Evolutionary conservation across 2,329 filamentous ascomycete genomes (phyloP), one percentile per base, ranked within the genome.

Genomic region (Nemania sp.): DNA sequence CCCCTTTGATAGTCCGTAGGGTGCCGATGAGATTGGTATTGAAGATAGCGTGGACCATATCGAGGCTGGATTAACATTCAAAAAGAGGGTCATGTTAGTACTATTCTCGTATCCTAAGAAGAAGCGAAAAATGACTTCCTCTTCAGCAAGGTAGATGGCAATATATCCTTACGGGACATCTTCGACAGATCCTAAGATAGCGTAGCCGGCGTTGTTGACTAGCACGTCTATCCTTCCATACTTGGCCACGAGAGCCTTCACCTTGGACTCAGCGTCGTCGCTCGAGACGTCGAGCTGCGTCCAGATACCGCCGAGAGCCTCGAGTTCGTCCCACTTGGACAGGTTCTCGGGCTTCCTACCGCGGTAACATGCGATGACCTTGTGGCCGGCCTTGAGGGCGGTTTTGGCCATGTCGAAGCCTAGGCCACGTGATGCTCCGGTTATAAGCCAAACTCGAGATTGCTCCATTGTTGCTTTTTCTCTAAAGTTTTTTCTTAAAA

Each of bases 381-480:
- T 71, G 57, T 76, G 74, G 11, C 74, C 75, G 11, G 70, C 72
- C 13, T 70, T 72, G 15, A 74, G 62, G 3, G 73, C 74, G 2
- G 52, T 53, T 57, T 71, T 75, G 22, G 72, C 68, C 47, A 74
- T 72, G 22, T 73, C 70, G 51, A 75, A 72, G 1, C 74, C 75
- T 1, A 76, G 60, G 20, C 74, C 72, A 20, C 74, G 70, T n/a
- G 72, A 70, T 35, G 74, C 74, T 24, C 74, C 74, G 10, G 74
- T 76, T 20, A 76, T 65, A 26, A 76, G 70, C 74, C 75, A 76
- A 18, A 76, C 69, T 70, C 72, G 60, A 20, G 67, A n/a, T 43
- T 73, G 68, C 18, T 68, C 52, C 74, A 74, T 75, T 20, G n/a
- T 68, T 26, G 53, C 38, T 41, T 51, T 32, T 24, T 13, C 15